Evolutionary conservation across 2,329 filamentous ascomycete genomes (phyloP), one percentile per base, ranked within the genome.

Genomic region (Aureobasidium sp.): DNA sequence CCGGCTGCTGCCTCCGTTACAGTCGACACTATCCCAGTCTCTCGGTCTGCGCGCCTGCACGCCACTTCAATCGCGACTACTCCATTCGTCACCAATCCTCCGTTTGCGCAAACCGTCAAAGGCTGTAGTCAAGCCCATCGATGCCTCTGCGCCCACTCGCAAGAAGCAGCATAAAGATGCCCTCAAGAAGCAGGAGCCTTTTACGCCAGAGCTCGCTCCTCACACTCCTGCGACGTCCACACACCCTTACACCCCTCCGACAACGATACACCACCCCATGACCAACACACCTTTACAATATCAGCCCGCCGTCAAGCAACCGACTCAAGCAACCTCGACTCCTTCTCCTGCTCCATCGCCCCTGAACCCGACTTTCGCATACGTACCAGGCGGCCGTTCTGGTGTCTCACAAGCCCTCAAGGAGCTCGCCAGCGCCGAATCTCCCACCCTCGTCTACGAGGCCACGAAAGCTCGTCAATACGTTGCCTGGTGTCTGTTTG

Each of bases 381-480:
- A 57, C 29, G 15, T 45, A 23, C 38, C 53, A 4, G 53, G 53
- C 15, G 53, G 53, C 27, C 53, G 53, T 19, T 25, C 10, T n/a
- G 55, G 55, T 23, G 17, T 43, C 8, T 21, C n/a, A 21, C 43
- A 45, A 6, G 8, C 27, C 4, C 55, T 58, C 17, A 33, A 25
- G 6, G 25, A 58, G 31, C 43, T 58, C 43, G 55, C 31, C 43
- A 25, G 15, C 6, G 55, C 55, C 21, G 27, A 47, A 29, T 47
- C 55, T 6, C 55, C 55, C 2, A 49, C 11, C 23, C 8, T 58
- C 19, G 38, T 58, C 43, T 58, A 58, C 33, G 55, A 58, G 31
- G 55, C 55, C 43, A 47, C 55, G 13, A 58, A 49, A 49, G 17
- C 55, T 7, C 42, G 55, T 21, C n/a, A 45, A 11, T 58, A 58